Percentiles rank a stretch among this genome's conserved stretches.
phyloP scores from a whole-genome alignment of 495 filamentous ascomycete genomes.

The Penicillium pulvis region DNA sequence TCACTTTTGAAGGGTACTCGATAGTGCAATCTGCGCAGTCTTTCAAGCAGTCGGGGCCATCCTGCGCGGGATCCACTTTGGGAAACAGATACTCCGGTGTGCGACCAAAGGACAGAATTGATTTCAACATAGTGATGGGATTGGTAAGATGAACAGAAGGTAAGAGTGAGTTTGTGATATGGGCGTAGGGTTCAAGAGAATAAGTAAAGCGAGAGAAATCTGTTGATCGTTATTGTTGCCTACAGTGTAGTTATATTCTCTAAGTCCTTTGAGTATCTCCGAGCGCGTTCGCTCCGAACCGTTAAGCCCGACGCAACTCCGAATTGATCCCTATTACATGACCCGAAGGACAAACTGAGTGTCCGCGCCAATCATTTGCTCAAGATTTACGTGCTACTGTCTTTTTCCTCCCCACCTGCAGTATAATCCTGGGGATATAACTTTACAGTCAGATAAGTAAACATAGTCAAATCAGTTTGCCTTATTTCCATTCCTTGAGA shows the following conservation, averaged over 20 bases:
- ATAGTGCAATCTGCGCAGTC: constrained; percentile 83
- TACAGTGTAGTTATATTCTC: constrained; percentile 10
- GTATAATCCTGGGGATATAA: no score
- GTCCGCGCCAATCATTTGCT: background rate
- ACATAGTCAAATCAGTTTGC: no score
- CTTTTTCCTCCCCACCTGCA: no score
- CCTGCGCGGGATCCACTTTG: constrained; percentile 64
- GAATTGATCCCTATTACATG: background rate
- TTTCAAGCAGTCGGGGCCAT: constrained; percentile 81
- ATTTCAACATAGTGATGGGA: constrained; percentile 36
- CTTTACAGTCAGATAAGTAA: no score
- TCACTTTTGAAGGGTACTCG: constrained; percentile 69
- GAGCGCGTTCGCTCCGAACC: constrained; percentile 8
- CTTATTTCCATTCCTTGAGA: no score
- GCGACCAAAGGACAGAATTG: constrained; percentile 36
- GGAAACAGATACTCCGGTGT: constrained; percentile 41
- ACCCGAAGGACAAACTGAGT: background rate
- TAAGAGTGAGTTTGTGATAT: background rate
- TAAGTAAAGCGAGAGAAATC: background rate
- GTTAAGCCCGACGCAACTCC: constrained; percentile 17
- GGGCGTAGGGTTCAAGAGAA: background rate
- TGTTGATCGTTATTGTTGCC: constrained; percentile 1
- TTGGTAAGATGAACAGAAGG: background rate
- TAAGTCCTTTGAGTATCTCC: constrained; percentile 14
- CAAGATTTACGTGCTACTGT: background rate